Conservation (phyloP, 106 monocot genomes). For the Phalaenopsis equestris region DNA sequence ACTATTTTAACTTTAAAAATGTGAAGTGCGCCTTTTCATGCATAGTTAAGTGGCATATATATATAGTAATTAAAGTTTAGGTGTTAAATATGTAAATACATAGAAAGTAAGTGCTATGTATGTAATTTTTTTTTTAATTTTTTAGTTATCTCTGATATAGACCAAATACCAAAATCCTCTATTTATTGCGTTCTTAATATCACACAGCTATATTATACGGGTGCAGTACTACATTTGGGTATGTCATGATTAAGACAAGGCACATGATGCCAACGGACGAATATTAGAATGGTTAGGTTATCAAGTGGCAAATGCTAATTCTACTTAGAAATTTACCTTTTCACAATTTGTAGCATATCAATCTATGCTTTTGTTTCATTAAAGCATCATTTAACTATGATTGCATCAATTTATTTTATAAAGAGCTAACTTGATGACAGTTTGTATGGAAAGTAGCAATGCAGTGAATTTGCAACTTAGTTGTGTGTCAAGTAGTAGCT, state of each 20-base stretch:
- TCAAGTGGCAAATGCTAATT: background rate
- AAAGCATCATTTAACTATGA: background rate
- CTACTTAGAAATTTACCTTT: background rate
- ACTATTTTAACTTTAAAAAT: too few relatives aligned
- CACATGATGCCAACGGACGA: background rate
- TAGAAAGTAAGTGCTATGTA: too few relatives aligned
- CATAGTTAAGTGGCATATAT: too few relatives aligned
- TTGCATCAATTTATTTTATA: background rate
- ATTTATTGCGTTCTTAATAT: background rate
- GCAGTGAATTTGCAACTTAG: background rate
- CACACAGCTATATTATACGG: background rate
- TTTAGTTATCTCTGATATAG: background rate
- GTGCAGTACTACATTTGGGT: background rate
- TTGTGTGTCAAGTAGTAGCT: background rate
- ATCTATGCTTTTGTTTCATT: background rate
- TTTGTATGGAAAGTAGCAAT: background rate
- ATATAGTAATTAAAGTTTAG: too few relatives aligned
- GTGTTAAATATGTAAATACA: too few relatives aligned
- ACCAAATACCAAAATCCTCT: constrained; percentile 1
- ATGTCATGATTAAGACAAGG: background rate
- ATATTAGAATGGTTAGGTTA: background rate
- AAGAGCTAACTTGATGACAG: background rate
- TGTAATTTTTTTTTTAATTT: too few relatives aligned
- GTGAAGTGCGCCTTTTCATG: too few relatives aligned
- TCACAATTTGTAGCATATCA: background rate